A percentile compares a stretch with the other conserved stretches of the same genome.
These are phyloP conservation scores for Lactarius vividus DNA, from an alignment of 768 basidiomycete species.

Conservation along the genomic window DNA sequence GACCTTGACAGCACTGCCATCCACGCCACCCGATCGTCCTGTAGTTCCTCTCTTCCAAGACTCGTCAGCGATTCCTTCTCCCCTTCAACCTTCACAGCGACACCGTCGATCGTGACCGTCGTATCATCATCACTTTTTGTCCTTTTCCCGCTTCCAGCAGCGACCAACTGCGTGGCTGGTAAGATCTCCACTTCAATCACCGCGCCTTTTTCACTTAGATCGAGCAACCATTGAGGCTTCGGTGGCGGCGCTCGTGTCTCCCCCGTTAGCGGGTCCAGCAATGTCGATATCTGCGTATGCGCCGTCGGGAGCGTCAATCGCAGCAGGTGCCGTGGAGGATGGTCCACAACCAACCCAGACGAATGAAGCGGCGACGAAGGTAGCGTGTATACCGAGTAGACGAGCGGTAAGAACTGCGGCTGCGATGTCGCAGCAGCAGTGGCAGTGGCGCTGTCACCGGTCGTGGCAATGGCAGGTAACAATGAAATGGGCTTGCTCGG, in stretches of 20 bases:
- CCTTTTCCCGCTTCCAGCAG: slow-evolving; percentile 29
- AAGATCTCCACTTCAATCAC: slow-evolving; percentile 56
- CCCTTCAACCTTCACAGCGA: slow-evolving; percentile 46
- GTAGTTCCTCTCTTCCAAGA: slow-evolving; percentile 72
- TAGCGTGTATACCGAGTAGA: slow-evolving; percentile 64
- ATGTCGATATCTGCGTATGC: slow-evolving; percentile 69
- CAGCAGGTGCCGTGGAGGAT: slow-evolving; percentile 67
- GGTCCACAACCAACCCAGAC: slow-evolving; percentile 54
- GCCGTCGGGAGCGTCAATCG: slow-evolving; percentile 80
- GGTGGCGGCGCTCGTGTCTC: slow-evolving; percentile 56
- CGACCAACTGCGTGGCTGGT: slow-evolving; percentile 37
- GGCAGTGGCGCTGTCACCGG: background rate
- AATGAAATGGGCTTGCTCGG: slow-evolving; percentile 39
- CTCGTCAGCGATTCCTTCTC: slow-evolving; percentile 77
- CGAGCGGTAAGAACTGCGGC: slow-evolving; percentile 47
- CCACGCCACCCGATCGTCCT: slow-evolving; percentile 65
- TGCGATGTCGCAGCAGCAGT: background rate
- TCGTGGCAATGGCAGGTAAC: slow-evolving; percentile 21
- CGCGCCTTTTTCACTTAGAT: slow-evolving; percentile 58
- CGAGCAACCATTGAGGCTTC: slow-evolving; percentile 70
- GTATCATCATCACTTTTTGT: slow-evolving; percentile 33
- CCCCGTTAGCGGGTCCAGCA: slow-evolving; percentile 79
- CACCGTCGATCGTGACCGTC: slow-evolving; percentile 44
- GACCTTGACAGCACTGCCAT: slow-evolving; percentile 70
- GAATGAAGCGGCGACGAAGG: slow-evolving; percentile 83